Evolutionary conservation across 192 early-diverging fungal genomes (phyloP).

Genomic region (Coemansia sp.): DNA sequence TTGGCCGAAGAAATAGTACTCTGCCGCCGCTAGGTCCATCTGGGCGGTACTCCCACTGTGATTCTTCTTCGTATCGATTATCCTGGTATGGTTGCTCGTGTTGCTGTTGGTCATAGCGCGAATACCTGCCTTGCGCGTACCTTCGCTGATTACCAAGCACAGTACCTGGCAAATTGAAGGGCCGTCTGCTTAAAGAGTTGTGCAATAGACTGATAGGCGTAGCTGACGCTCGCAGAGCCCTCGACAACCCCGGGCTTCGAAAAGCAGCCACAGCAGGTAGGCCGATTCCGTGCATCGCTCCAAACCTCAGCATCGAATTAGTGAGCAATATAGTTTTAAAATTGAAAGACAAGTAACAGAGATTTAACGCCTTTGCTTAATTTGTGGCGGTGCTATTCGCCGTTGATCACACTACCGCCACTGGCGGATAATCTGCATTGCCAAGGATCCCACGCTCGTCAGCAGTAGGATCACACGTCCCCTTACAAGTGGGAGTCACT

Average conservation of each 20-base stretch:
- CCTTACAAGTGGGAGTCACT: too few species aligned
- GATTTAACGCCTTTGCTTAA: not conserved
- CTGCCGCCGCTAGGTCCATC: slow-evolving; percentile 11
- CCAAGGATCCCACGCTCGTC: too few species aligned
- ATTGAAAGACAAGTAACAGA: not conserved
- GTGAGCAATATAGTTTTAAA: not conserved
- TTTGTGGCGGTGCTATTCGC: not conserved
- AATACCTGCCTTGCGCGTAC: not conserved
- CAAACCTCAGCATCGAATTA: not conserved
- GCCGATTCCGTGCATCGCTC: not conserved
- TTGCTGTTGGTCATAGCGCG: slow-evolving; percentile 5
- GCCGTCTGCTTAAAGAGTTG: not conserved
- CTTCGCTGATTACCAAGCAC: not conserved
- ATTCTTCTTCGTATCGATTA: slow-evolving; percentile 1
- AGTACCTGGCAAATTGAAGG: not conserved
- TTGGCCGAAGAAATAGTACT: slow-evolving; percentile 26
- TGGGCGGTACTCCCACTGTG: slow-evolving; percentile 16
- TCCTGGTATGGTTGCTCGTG: slow-evolving; percentile 16
- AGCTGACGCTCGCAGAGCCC: not conserved
- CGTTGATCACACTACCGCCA: not conserved
- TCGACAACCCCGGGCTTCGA: not conserved
- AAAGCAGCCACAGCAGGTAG: not conserved
- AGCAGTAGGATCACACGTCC: too few species aligned
- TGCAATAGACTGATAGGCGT: not conserved
- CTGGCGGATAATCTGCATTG: not conserved